A percentile compares a stretch with the other conserved stretches of the same genome.
phyloP scores from a whole-genome alignment of 495 filamentous ascomycete genomes.

The Penicillium parvum region DNA sequence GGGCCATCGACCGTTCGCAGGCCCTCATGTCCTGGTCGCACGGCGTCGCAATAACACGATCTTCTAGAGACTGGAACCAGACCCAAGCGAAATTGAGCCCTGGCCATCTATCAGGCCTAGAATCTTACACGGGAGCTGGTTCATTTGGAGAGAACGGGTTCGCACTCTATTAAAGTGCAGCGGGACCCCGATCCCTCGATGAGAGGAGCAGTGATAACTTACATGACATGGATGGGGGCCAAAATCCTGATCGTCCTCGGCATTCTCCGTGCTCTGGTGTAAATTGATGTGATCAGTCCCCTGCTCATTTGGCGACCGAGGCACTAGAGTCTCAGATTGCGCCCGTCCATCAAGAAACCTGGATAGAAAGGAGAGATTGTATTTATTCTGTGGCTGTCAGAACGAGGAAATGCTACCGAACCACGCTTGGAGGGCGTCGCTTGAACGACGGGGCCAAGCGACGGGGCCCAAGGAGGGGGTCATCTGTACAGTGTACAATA shows the following conservation, averaged over 20 bases:
- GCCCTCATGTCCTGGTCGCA: conserved; percentile 1
- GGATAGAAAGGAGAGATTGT: too few species aligned
- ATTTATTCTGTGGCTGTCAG: too few species aligned
- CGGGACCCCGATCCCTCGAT: too few species aligned
- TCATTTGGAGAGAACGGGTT: too few species aligned
- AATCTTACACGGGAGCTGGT: conserved; percentile 14
- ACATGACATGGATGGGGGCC: too few species aligned
- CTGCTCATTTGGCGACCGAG: conserved; percentile 1
- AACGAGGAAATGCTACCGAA: conserved; percentile 15
- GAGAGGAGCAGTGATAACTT: too few species aligned
- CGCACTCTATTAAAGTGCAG: conserved; percentile 1
- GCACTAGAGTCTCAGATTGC: too few species aligned
- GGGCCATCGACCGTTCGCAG: conserved; percentile 14
- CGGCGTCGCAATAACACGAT: conserved; percentile 11
- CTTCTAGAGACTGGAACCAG: conserved; percentile 5
- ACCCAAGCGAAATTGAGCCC: conserved; percentile 21
- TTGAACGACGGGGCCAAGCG: conserved; percentile 21
- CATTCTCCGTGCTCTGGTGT: neutral
- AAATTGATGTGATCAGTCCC: neutral
- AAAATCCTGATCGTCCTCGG: neutral
- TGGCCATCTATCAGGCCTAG: conserved; percentile 26
- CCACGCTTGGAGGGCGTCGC: conserved; percentile 6
- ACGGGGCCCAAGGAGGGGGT: too few species aligned
- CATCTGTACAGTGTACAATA: too few species aligned
- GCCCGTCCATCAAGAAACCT: too few species aligned